Evolutionary conservation across 208 protist species (phyloP).

Genomic region (Plasmodiophora brassicae): DNA sequence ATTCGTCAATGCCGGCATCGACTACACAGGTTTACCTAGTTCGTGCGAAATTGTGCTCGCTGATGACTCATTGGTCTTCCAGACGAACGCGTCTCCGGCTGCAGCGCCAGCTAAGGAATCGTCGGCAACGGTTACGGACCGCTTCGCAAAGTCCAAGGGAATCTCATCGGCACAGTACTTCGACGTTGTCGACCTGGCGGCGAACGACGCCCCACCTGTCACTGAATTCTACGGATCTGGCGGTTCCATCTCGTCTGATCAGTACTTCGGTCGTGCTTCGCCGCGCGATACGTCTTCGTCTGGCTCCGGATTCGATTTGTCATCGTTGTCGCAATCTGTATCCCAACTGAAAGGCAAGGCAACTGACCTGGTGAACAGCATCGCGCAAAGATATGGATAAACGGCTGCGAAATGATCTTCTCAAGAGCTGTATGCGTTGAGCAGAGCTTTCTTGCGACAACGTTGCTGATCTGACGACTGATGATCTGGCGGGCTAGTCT

Average conservation of each 20-base stretch:
- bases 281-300: neutral
- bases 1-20: neutral
- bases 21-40: too few species aligned
- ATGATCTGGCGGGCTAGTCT: too few species aligned
- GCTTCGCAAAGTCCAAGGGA: neutral
- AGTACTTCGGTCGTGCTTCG: neutral
- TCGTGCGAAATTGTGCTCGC: too few species aligned
- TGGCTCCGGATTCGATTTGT: neutral
- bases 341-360: neutral
- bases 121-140: neutral
- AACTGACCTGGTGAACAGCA: neutral
- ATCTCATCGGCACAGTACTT: slow-evolving; percentile 17
- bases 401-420: too few species aligned
- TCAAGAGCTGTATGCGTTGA: too few species aligned
- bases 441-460: too few species aligned
- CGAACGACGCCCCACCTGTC: neutral
- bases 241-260: neutral
- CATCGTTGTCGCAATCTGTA: neutral
- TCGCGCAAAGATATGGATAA: slow-evolving; percentile 2
- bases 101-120: neutral
- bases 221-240: neutral
- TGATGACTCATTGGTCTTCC: too few species aligned
- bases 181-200: slow-evolving; percentile 1
- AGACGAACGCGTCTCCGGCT: neutral
- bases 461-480: too few species aligned